Conservation (phyloP, 306 rosid genomes). For the Casuarina cunninghamiana region DNA sequence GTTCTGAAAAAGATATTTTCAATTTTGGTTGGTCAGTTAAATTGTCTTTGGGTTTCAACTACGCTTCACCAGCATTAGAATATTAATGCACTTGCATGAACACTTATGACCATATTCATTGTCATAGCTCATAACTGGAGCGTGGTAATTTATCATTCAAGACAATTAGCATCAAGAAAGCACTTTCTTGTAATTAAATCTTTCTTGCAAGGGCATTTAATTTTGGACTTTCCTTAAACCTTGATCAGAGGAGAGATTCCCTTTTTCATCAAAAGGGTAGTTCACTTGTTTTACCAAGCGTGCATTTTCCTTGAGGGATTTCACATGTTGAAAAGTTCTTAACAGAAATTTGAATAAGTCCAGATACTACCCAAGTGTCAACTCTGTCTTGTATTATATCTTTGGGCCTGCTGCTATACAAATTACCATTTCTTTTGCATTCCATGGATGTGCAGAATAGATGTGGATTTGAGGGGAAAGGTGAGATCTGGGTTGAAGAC, state of each 20-base stretch:
- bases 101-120: neutral
- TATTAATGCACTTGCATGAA: neutral
- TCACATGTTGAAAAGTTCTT: neutral
- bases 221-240: neutral
- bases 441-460: constrained; percentile 70
- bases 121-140: neutral
- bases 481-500: constrained; percentile 91
- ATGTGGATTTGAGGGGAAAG: constrained; percentile 90
- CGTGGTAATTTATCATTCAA: neutral
- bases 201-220: neutral
- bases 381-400: constrained; percentile 17
- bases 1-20: too few relatives aligned
- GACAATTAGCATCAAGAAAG: neutral
- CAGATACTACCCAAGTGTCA: neutral
- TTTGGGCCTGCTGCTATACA: constrained; percentile 17
- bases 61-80: neutral
- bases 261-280: neutral
- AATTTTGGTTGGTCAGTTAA: neutral
- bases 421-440: constrained; percentile 5
- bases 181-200: neutral
- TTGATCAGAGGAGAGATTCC: neutral
- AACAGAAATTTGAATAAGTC: neutral
- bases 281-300: neutral
- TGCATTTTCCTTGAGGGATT: neutral
- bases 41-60: neutral